phyloP scores from a whole-genome alignment of 768 basidiomycete genomes.

The Trametopsis cervina region DNA sequence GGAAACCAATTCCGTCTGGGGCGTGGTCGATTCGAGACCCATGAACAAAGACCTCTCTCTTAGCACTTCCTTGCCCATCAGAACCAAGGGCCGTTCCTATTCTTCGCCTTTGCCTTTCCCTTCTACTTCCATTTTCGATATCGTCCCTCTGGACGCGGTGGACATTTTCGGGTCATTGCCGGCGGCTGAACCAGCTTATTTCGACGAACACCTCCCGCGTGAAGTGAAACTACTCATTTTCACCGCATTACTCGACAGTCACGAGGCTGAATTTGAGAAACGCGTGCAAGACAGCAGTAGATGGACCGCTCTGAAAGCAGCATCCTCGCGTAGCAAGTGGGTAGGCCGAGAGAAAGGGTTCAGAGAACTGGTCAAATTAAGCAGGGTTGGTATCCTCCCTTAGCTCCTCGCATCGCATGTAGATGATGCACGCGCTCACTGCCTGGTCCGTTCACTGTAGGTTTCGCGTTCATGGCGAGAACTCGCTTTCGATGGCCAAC shows the following conservation, averaged over 20 bases:
- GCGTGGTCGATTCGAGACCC: conserved; percentile 16
- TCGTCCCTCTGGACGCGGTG: conserved; percentile 41
- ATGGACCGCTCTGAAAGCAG: conserved; percentile 59
- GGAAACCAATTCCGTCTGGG: conserved; percentile 17
- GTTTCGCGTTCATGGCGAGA: conserved; percentile 73
- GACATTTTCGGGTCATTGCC: conserved; percentile 51
- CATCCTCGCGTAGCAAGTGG: conserved; percentile 60
- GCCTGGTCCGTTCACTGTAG: too few relatives aligned
- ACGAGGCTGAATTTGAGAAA: conserved; percentile 52
- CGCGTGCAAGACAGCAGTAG: conserved; percentile 35
- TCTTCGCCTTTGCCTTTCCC: conserved; percentile 54
- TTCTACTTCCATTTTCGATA: conserved; percentile 48
- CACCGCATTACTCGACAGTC: conserved; percentile 42
- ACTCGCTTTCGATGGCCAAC: conserved; percentile 77
- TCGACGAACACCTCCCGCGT: conserved; percentile 63
- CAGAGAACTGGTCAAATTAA: conserved; percentile 71
- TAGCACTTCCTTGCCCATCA: conserved; percentile 24
- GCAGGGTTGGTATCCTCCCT: conserved; percentile 50
- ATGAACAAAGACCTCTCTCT: conserved; percentile 13
- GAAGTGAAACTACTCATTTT: conserved; percentile 65
- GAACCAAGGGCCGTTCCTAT: conserved; percentile 50
- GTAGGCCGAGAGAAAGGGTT: conserved; percentile 68
- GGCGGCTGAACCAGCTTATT: conserved; percentile 43
- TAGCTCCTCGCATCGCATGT: background rate
- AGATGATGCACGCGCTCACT: conserved; percentile 1